These are phyloP conservation scores for Fusarium decemcellulare DNA, from an alignment of 2,329 filamentous ascomycete species.

Conservation along the genomic window DNA sequence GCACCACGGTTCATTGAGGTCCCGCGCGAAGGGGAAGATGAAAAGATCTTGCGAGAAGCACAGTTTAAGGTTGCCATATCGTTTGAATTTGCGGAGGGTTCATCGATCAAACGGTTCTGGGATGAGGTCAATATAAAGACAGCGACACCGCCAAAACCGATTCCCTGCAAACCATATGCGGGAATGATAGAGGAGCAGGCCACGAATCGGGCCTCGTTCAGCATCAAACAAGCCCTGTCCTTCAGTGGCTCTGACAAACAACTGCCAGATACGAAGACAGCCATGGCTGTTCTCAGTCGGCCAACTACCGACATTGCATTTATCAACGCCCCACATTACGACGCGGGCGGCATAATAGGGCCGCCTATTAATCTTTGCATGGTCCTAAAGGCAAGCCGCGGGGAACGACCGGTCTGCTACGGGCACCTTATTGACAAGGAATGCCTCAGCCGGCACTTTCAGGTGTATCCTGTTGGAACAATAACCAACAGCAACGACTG, in stretches of 20 bases:
- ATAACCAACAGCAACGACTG: constrained; percentile 6
- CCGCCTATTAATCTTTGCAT: constrained; percentile 14
- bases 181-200: neutral
- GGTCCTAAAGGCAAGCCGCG: neutral
- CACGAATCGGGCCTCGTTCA: neutral
- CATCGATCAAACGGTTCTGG: constrained; percentile 1
- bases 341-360: rapidly evolving
- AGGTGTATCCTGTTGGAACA: constrained; percentile 6
- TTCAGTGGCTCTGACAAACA: rapidly evolving
- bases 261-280: neutral
- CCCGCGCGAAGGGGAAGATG: neutral
- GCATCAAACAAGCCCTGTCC: neutral
- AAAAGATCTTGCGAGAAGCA: neutral
- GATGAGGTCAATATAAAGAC: constrained; percentile 23
- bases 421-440: constrained; percentile 18
- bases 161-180: too few relatives aligned
- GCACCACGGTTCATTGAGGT: neutral
- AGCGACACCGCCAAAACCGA: rapidly evolving
- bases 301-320: constrained; percentile 3
- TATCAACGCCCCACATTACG: too few relatives aligned
- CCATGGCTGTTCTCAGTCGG: neutral
- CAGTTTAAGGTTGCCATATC: constrained; percentile 26
- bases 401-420: constrained; percentile 9
- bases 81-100: constrained; percentile 3
- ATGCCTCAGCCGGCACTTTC: neutral